Percentiles rank a stretch among this genome's conserved stretches.
These are phyloP conservation scores for Nematodospora anomalae DNA, from an alignment of 1,139 yeast species.

Conservation along the genomic window DNA sequence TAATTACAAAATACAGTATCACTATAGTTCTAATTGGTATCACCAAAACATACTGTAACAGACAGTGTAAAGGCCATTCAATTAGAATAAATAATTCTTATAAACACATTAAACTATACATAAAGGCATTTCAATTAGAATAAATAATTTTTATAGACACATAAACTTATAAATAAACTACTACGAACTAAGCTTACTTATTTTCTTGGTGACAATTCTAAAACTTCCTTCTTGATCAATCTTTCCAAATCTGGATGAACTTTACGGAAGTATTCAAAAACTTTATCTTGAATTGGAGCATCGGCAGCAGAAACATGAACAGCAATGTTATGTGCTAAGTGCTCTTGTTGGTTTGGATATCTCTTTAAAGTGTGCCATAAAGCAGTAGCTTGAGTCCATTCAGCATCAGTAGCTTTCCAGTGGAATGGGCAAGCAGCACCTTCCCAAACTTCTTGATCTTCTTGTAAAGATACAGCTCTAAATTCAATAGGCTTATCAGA, in stretches of 20 bases:
- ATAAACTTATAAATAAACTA: not conserved
- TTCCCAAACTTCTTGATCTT: constrained; percentile 80
- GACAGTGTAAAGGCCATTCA: too few species aligned
- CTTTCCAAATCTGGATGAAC: constrained; percentile 65
- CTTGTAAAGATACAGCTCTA: constrained; percentile 41
- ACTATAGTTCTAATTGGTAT: too few species aligned
- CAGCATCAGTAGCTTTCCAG: constrained; percentile 75
- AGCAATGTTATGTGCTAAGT: constrained; percentile 82
- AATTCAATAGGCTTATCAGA: constrained; percentile 58
- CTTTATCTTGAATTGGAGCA: constrained; percentile 76
- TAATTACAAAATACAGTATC: too few species aligned
- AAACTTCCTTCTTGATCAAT: constrained; percentile 61
- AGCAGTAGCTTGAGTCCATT: constrained; percentile 65
- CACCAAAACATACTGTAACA: too few species aligned
- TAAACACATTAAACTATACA: not conserved
- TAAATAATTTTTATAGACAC: not conserved
- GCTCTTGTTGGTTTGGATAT: constrained; percentile 76
- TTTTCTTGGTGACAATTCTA: constrained; percentile 55
- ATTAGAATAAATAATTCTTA: not conserved
- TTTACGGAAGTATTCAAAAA: constrained; percentile 72
- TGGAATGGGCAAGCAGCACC: constrained; percentile 90
- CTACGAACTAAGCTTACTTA: constrained; percentile 17
- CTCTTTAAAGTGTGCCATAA: constrained; percentile 75
- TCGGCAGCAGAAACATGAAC: constrained; percentile 71
- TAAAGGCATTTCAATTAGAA: too few species aligned